These are phyloP conservation scores for Penicillium sp. DNA, from an alignment of 2,329 filamentous ascomycete species.

Conservation along the genomic window DNA sequence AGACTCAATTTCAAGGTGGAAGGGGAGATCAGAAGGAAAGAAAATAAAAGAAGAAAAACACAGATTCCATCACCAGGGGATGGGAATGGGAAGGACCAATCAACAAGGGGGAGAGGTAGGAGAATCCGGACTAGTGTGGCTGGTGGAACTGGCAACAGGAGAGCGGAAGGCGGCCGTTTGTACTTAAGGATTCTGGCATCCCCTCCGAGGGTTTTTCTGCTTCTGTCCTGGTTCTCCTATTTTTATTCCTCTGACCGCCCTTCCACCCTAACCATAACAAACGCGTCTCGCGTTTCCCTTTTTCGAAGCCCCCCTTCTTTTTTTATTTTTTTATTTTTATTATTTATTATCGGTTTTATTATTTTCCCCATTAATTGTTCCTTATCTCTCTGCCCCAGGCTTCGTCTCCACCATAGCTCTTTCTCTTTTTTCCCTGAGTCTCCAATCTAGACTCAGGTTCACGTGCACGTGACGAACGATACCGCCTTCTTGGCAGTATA, in stretches of 20 bases:
- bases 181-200: constrained; percentile 31
- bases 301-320: constrained; percentile 16
- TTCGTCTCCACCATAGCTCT: background rate
- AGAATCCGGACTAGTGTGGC: constrained; percentile 18
- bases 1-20: background rate
- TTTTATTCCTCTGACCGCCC: constrained; percentile 16
- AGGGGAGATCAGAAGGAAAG: background rate
- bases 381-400: constrained; percentile 14
- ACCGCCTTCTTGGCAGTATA: constrained; percentile 47
- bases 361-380: constrained; percentile 11
- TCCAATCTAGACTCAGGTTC: constrained; percentile 9
- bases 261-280: constrained; percentile 20
- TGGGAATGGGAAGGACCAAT: constrained; percentile 16
- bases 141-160: constrained; percentile 23
- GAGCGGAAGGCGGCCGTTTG: constrained; percentile 18
- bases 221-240: constrained; percentile 23
- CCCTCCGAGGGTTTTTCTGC: constrained; percentile 25
- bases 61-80: constrained; percentile 16
- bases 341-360: constrained; percentile 15
- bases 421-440: constrained; percentile 1
- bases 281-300: constrained; percentile 19
- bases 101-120: constrained; percentile 7
- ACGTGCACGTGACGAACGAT: constrained; percentile 39
- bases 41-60: constrained; percentile 3
- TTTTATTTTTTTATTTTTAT: constrained; percentile 13